Evolutionary conservation across 2,329 filamentous ascomycete genomes (phyloP), one percentile per base, ranked within the genome.

Genomic region (Talaromyces sp.): DNA sequence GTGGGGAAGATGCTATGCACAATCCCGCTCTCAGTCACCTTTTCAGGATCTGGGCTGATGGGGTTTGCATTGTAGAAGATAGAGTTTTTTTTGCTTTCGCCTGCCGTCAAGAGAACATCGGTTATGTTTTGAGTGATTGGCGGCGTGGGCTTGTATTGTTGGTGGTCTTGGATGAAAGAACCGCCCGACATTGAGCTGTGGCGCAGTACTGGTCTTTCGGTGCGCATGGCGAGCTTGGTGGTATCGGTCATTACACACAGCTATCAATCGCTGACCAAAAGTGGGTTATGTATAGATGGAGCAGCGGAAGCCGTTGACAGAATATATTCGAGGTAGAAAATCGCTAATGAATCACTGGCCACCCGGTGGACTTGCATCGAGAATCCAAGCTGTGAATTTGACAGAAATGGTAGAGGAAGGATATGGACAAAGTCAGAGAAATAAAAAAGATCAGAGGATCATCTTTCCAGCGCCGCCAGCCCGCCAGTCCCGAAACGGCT

Each of bases 111-210:
- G 19, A 79, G 73, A 19, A 80, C 72, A 66, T 78, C 75, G 35
- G 71, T 71, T 62, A 79, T 76, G 49, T 68, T 79, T 65, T 74
- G 75, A 61, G 66, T 74, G 58, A 75, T 68, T 27, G 76, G 71
- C 57, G 70, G 69, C 37, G 74, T 72, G 8, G 78, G 77, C 62
- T 79, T 80, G 68, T 83, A 83, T 65, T 83, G 80, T 68, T 82
- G 79, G 66, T 83, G 81, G 66, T 82, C 81, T 49, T 81, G 78
- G 43, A 83, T 77, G 70, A 80, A 80, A 31, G 80, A 81, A 62
- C 75, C 77, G 67, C 79, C 77, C 61, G 74, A 74, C 67, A 82
- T 64, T 25, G 74, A 74, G 66, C 70, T 78, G 67, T 80, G 79
- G 54, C 77, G 79, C 61, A 82, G 73, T 35, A 78, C 76, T 10